Base-by-base conservation (phyloP, 768 basidiomycete species). In the Punctularia strigosozonata region DNA sequence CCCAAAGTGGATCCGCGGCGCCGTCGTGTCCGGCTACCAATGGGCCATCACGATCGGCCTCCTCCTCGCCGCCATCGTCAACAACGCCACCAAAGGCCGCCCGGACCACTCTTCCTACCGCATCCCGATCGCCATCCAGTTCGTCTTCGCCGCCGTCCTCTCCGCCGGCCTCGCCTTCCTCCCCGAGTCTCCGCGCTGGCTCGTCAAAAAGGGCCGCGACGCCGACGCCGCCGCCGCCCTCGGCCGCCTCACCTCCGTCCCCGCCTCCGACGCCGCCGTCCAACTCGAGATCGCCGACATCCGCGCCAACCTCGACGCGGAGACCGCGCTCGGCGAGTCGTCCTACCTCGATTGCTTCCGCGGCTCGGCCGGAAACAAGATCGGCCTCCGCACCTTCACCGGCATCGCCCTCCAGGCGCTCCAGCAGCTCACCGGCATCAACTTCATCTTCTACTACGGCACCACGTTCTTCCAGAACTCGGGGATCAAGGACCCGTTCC, bases 381-480 rank as follows among this genome's bases (percentile, higher is more conserved):
- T 84, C 49, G 50, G 71, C 32, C 73, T 80, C 52, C 77, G 85
- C 43, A 88, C 83, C 15, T 65, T 81, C 54, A 78, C 82, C 25
- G 89, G 89, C 50, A 83, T 86, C 48, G 75, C 77, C 55, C 66
- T 91, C 46, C 88, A 92, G 52, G 73, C 66, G 45, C 69, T 69
- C 68, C 81, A 86, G 59, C 82, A 87, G 58, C 71, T 86, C 56
- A 89, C 86, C 17, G 83, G 82, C 47, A 77, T 81, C 65, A 82
- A 81, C 68, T 76, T 76, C 51, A 75, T 77, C 58, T 71, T 73
- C 60, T 70, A 68, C 59, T 61, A 62, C 54, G 68, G 70, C 36
- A 70, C 69, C 6, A 56, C 60, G 33, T 71, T 70, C 63, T 72
- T 70, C 60, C 41, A 52, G 39, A 62, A 63, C 46, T 57, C 64